These are phyloP conservation scores for Alopecurus myosuroides DNA, from an alignment of 176 grass and related monocot genomes.

Conservation along the genomic window DNA sequence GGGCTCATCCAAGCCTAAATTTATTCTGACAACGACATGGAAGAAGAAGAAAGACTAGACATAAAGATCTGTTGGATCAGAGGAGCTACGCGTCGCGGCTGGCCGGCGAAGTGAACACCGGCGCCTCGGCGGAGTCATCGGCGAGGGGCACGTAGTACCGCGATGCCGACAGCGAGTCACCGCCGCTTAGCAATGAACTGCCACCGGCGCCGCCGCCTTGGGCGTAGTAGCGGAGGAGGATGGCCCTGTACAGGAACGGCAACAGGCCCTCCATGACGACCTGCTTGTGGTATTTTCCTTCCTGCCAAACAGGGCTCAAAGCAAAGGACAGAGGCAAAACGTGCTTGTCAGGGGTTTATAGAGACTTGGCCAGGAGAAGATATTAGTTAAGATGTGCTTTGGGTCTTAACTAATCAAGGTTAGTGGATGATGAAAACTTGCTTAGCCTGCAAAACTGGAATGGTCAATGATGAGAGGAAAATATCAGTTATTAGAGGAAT, in stretches of 20 bases:
- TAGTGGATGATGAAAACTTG: neutral
- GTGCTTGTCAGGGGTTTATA: no score
- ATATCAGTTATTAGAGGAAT: neutral
- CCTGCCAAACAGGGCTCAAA: neutral
- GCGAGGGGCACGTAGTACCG: conserved; percentile 41
- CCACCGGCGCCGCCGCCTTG: conserved; percentile 35
- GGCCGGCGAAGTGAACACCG: conserved; percentile 6
- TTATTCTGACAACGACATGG: no score
- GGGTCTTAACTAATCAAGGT: neutral
- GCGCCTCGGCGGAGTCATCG: neutral
- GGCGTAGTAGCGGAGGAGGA: conserved; percentile 44
- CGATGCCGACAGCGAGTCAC: conserved; percentile 27
- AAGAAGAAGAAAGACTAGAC: no score
- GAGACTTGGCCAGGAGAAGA: no score
- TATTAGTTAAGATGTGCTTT: neutral
- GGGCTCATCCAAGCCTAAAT: no score
- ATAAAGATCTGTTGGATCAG: neutral
- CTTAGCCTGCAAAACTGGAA: neutral
- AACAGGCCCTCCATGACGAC: conserved; percentile 51
- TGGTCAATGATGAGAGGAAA: conserved; percentile 23
- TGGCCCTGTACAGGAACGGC: conserved; percentile 56
- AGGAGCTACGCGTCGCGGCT: conserved; percentile 16
- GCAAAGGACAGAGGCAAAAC: no score
- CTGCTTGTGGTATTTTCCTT: neutral
- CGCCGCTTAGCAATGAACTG: conserved; percentile 12